phyloP scores from a whole-genome alignment of 106 monocot genomes.

The Apostasia shenzhenica region DNA sequence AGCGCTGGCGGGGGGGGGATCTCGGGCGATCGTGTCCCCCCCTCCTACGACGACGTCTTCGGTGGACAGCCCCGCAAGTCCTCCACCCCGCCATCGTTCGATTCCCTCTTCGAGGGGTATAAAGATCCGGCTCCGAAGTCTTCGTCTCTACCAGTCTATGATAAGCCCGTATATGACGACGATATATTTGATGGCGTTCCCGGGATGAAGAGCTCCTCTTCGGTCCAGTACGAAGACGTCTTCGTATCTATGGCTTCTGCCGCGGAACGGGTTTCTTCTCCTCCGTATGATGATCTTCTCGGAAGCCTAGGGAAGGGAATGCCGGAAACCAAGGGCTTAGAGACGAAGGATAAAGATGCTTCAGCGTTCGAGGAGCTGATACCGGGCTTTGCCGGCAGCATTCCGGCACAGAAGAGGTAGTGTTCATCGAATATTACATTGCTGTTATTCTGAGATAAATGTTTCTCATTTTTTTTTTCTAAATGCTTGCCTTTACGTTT shows the following conservation, averaged over 20 bases:
- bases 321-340: conserved; percentile 6
- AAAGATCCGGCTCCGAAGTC: conserved; percentile 12
- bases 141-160: conserved; percentile 36
- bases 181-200: conserved; percentile 60
- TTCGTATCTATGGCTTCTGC: conserved; percentile 18
- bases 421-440: background rate
- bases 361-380: conserved; percentile 49
- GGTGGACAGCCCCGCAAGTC: background rate
- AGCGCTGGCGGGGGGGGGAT: conserved; percentile 8
- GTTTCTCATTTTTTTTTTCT: background rate
- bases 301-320: conserved; percentile 22
- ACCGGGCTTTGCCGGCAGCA: conserved; percentile 46
- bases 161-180: conserved; percentile 57
- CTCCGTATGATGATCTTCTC: conserved; percentile 29
- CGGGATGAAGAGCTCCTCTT: conserved; percentile 29
- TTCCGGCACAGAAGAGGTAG: conserved; percentile 21
- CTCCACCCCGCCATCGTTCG: conserved; percentile 16
- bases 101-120: conserved; percentile 25
- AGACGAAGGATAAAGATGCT: conserved; percentile 6
- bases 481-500: background rate
- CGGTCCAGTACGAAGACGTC: conserved; percentile 34
- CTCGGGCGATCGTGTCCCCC: background rate
- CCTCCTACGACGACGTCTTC: conserved; percentile 28
- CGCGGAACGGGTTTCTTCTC: conserved; percentile 4
- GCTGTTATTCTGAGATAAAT: background rate